phyloP scores from a whole-genome alignment of 257 asterid genomes.

The Solanum appendiculatum region DNA sequence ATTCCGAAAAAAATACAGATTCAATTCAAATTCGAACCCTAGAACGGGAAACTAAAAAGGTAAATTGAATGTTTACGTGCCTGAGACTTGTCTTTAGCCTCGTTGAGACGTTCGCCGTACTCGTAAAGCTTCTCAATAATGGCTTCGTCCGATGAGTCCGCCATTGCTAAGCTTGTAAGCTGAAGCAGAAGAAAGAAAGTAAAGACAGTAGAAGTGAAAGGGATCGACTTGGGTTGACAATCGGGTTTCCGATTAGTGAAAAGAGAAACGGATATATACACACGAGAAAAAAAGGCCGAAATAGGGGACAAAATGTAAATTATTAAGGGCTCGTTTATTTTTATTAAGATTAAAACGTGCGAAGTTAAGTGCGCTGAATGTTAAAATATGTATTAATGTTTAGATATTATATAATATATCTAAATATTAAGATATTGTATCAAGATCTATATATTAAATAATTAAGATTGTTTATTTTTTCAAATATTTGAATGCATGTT shows the following conservation, averaged over 20 bases:
- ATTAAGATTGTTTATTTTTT: too few relatives aligned
- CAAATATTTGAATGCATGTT: too few relatives aligned
- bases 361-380: too few relatives aligned
- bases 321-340: too few relatives aligned
- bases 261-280: not conserved
- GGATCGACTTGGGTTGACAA: not conserved
- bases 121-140: constrained; percentile 76
- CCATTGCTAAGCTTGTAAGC: constrained; percentile 16
- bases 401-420: too few relatives aligned
- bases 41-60: not conserved
- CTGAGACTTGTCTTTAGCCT: constrained; percentile 84
- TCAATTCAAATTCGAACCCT: constrained; percentile 12
- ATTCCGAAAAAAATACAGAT: not conserved
- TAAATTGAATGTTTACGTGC: constrained; percentile 21
- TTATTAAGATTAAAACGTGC: too few relatives aligned
- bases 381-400: too few relatives aligned
- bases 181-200: not conserved
- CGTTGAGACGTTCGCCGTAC: constrained; percentile 76
- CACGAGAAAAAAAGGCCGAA: too few relatives aligned
- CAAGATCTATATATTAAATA: too few relatives aligned
- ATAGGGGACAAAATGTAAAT: too few relatives aligned
- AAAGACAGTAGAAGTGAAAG: not conserved
- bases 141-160: constrained; percentile 45
- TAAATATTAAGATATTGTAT: too few relatives aligned
- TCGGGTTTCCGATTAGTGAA: not conserved